Percentiles rank a stretch among this genome's conserved stretches.
Conservation (phyloP, 768 basidiomycete species). For the Gloeopeniophorella convolvens region DNA sequence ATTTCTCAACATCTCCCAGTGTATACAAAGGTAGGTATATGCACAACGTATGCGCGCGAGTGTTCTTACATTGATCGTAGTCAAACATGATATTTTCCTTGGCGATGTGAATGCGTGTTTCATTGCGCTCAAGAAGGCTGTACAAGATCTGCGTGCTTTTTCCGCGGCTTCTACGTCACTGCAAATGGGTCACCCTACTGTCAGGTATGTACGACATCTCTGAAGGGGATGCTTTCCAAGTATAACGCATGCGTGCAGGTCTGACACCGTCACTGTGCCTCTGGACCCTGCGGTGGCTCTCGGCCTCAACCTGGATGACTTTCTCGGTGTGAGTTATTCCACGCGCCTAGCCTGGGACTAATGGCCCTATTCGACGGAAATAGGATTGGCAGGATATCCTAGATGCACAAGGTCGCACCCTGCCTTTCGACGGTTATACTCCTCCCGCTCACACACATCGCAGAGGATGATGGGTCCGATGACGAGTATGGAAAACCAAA, state of each 20-base stretch:
- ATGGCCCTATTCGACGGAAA: too few relatives aligned
- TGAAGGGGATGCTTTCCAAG: neutral
- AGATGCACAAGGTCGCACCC: slow-evolving; percentile 11
- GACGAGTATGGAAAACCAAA: slow-evolving; percentile 40
- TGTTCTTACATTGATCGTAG: slow-evolving; percentile 31
- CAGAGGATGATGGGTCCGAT: slow-evolving; percentile 34
- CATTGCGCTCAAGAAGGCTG: slow-evolving; percentile 68
- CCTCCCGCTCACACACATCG: neutral
- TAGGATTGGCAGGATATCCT: slow-evolving; percentile 17
- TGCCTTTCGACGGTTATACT: neutral
- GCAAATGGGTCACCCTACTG: slow-evolving; percentile 64
- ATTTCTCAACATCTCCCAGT: slow-evolving; percentile 22
- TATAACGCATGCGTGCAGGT: slow-evolving; percentile 17
- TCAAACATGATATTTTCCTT: slow-evolving; percentile 80
- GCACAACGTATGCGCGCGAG: neutral
- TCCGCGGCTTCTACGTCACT: slow-evolving; percentile 44
- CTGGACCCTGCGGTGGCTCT: slow-evolving; percentile 23
- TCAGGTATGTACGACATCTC: slow-evolving; percentile 40
- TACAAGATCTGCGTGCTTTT: slow-evolving; percentile 53
- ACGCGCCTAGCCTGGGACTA: neutral
- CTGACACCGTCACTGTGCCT: slow-evolving; percentile 30
- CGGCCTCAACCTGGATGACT: slow-evolving; percentile 24
- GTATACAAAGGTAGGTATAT: slow-evolving; percentile 42
- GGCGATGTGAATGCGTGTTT: slow-evolving; percentile 77
- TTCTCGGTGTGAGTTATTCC: slow-evolving; percentile 15